Percentiles rank a stretch among this genome's conserved stretches.
These are phyloP conservation scores for Arabidopsis thaliana DNA, from an alignment of 345 rosid genomes.

Conservation along the genomic window DNA sequence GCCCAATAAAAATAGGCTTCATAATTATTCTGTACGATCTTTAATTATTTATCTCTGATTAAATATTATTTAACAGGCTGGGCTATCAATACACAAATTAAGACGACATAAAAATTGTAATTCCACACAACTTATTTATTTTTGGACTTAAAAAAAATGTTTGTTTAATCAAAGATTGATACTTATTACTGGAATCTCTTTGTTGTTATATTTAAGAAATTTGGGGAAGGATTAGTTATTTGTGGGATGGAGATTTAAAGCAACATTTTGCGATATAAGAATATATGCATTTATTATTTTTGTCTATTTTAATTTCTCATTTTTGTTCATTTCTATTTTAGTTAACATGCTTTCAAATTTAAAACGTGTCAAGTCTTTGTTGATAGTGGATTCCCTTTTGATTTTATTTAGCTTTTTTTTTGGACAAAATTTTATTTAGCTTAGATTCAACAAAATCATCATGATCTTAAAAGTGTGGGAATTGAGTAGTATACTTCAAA, in stretches of 20 bases:
- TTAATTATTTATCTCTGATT: too few relatives aligned
- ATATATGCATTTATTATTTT: constrained; percentile 34
- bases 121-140: not conserved
- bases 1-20: not conserved
- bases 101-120: too few relatives aligned
- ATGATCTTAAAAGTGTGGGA: not conserved
- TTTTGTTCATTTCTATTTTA: constrained; percentile 24
- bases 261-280: constrained; percentile 20
- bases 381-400: constrained; percentile 27
- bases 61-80: too few relatives aligned
- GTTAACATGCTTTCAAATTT: constrained; percentile 11
- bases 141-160: not conserved
- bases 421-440: not conserved
- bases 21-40: not conserved
- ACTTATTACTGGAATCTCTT: constrained; percentile 27
- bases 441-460: not conserved
- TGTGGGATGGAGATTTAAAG: constrained; percentile 46
- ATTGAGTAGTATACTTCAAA: not conserved
- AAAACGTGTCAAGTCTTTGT: constrained; percentile 35
- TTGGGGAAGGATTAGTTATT: constrained; percentile 16
- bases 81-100: not conserved
- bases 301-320: constrained; percentile 12
- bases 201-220: not conserved
- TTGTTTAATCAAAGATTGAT: constrained; percentile 23
- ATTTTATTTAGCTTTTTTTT: not conserved